Evolutionary conservation across 164 flowering plant genomes (phyloP).

Genomic region (Buxus sempervirens): DNA sequence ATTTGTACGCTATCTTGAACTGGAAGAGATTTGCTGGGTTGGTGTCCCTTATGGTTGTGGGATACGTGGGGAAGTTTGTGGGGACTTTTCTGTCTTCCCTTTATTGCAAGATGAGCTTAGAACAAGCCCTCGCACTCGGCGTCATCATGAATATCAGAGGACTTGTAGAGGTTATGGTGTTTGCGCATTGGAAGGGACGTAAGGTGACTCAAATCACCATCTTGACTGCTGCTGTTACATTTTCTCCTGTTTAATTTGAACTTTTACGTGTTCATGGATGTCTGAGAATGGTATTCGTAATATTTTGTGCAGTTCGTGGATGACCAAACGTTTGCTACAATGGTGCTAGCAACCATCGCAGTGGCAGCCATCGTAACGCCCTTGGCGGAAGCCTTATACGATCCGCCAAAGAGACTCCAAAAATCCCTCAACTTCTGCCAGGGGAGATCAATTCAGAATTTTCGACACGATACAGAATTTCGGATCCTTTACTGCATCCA

Average conservation of each 20-base stretch:
- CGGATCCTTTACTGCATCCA: conserved; percentile 43
- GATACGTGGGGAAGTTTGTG: too few species aligned
- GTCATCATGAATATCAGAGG: too few species aligned
- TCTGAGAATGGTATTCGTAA: conserved; percentile 19
- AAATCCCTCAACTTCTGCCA: conserved; percentile 18
- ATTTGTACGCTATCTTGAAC: conserved; percentile 28
- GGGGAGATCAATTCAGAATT: conserved; percentile 60
- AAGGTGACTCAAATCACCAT: too few species aligned
- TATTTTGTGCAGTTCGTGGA: conserved; percentile 34
- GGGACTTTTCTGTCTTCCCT: too few species aligned
- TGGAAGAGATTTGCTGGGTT: conserved; percentile 31
- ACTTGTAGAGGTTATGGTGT: too few species aligned
- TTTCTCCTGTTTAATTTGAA: too few species aligned
- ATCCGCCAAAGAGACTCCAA: conserved; percentile 52
- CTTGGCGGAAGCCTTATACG: conserved; percentile 42
- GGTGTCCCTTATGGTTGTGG: background rate
- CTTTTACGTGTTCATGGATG: too few species aligned
- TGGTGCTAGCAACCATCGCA: conserved; percentile 33
- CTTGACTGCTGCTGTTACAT: too few species aligned
- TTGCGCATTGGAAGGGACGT: too few species aligned
- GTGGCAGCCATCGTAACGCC: conserved; percentile 45
- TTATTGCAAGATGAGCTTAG: too few species aligned
- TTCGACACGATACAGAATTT: conserved; percentile 33
- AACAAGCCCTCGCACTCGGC: too few species aligned
- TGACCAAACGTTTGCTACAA: conserved; percentile 33